phyloP scores from a whole-genome alignment of 768 basidiomycete genomes.

The Leccinum sublutescens region DNA sequence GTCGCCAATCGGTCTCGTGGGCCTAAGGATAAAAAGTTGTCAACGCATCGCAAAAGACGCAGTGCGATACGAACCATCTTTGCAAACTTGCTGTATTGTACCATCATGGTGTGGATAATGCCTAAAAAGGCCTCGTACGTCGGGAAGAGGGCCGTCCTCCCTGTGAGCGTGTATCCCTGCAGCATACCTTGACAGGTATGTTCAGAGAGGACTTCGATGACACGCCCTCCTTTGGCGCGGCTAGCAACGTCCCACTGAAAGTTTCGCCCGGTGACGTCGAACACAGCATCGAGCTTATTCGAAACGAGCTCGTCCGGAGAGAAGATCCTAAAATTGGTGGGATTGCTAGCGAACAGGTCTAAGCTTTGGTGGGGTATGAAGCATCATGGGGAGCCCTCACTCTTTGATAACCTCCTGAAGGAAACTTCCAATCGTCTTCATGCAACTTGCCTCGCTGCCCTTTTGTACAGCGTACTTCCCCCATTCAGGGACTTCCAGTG shows the following conservation, averaged over 20 bases:
- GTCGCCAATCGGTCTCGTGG: constrained; percentile 68
- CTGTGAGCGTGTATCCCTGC: constrained; percentile 91
- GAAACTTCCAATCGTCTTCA: constrained; percentile 65
- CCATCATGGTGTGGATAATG: constrained; percentile 88
- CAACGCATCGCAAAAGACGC: not conserved
- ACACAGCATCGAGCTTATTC: constrained; percentile 83
- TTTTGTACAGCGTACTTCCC: constrained; percentile 46
- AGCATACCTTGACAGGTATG: constrained; percentile 90
- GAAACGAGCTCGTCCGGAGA: constrained; percentile 87
- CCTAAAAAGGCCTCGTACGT: constrained; percentile 91
- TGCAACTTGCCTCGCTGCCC: constrained; percentile 67
- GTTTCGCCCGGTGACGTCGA: constrained; percentile 66
- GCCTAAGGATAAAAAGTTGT: constrained; percentile 30
- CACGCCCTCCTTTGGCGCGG: constrained; percentile 72
- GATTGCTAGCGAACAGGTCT: constrained; percentile 51
- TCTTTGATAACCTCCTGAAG: constrained; percentile 54
- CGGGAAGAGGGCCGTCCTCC: constrained; percentile 82
- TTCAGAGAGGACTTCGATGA: constrained; percentile 87
- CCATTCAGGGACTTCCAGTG: constrained; percentile 71
- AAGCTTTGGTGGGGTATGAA: not conserved
- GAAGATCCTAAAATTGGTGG: constrained; percentile 80
- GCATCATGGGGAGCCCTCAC: constrained; percentile 34
- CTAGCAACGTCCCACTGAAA: constrained; percentile 81
- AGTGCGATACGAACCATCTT: constrained; percentile 60
- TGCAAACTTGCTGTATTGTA: constrained; percentile 83